Conservation (phyloP, 2,329 filamentous ascomycete species). For the Aspergillus hiratsukae region DNA sequence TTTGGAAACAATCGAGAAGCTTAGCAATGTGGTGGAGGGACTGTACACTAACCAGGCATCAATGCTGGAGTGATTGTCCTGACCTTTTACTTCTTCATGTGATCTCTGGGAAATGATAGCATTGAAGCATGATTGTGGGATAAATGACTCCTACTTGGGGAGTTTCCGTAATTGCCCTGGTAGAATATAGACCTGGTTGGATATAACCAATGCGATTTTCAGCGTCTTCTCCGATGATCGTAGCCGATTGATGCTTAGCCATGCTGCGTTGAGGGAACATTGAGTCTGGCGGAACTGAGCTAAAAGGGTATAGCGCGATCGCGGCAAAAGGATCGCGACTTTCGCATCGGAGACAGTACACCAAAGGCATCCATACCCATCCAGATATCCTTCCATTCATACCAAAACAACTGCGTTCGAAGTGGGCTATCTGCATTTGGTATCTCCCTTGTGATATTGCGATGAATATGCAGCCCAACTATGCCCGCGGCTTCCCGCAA, state of each 20-base stretch:
- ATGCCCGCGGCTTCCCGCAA: conserved; percentile 38
- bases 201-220: neutral
- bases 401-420: conserved; percentile 8
- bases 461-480: conserved; percentile 43
- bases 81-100: conserved; percentile 4
- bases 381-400: conserved; percentile 2
- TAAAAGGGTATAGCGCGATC: conserved; percentile 33
- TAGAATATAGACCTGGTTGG: neutral
- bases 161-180: neutral
- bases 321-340: conserved; percentile 35
- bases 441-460: conserved; percentile 1
- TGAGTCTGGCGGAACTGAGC: conserved; percentile 11
- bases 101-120: conserved; percentile 20
- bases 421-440: conserved; percentile 1
- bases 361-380: conserved; percentile 10
- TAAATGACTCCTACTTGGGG: neutral
- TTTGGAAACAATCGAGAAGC: conserved; percentile 89
- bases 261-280: no score
- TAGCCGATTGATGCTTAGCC: no score
- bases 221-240: neutral
- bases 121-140: conserved; percentile 18
- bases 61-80: conserved; percentile 66
- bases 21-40: conserved; percentile 95
- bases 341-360: conserved; percentile 12
- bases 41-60: conserved; percentile 97